Base-by-base conservation (phyloP, 1,284 basidiomycete species). In the Leccinum laetum region DNA sequence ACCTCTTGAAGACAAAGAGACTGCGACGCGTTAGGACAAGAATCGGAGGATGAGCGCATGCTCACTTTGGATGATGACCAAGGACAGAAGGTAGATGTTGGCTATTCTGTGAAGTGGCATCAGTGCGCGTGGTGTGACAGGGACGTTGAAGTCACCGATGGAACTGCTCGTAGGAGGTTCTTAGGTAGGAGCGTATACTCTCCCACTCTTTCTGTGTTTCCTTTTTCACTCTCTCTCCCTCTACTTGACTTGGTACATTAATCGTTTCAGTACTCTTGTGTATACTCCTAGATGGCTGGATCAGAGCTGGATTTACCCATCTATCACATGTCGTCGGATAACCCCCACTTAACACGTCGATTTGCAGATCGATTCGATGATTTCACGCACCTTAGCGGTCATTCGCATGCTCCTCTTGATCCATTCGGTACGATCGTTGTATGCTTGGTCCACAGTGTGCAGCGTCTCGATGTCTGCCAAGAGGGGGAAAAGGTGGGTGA, bases 301-400 rank as follows among this genome's bases (percentile, higher is more conserved):
- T 97, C 95, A 52, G 92, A 93, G 77, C 93, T 94, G 82, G 97
- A 97, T 76, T 95, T 95, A 78, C 94, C 95, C 95, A 96, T 97
- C 87, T 93, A 75, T 69, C 37, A 16, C 73, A 37, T 63, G 35
- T 39, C 44, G 60, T 65, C 58, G 52, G 61, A 69, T 64, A 69
- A 68, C 67, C 64, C n/a, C 35, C n/a, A 7, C 44, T n/a, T 52
- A 32, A 49, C 21, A 39, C 49, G 21, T 41, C 64, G 64, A 26
- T 37, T 37, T 37, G 11, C 13, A 37, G 9, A 37, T 37, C 44
- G 62, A 57, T 61, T 53, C 39, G 39, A 60, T 29, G 24, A 18
- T 10, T 65, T 56, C 8, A 63, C 79, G 32, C 63, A 86, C 89
- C 83, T 90, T 92, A 37, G 91, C 92, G 1, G 90, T 87, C 5